A percentile compares a stretch with the other conserved stretches of the same genome.
These are phyloP conservation scores for Microdochium bolleyi DNA, from an alignment of 2,329 filamentous ascomycete species.

Conservation along the genomic window DNA sequence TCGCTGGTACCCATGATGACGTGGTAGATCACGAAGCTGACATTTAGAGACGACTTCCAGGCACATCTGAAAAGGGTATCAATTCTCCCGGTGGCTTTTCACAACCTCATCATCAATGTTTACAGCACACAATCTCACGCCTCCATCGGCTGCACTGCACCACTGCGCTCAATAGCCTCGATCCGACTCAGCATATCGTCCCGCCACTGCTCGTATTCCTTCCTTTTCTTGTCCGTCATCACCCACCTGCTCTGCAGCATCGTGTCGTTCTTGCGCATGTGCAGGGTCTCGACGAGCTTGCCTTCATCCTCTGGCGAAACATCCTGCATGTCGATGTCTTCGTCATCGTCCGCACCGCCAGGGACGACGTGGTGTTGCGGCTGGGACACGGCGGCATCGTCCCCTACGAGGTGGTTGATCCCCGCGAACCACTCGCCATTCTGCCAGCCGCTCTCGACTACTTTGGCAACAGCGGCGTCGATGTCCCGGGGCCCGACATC, in stretches of 20 bases:
- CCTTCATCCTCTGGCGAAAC: background rate
- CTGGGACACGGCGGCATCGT: constrained; percentile 5
- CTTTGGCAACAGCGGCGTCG: constrained; percentile 51
- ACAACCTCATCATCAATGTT: too few relatives aligned
- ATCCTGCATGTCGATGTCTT: constrained; percentile 14
- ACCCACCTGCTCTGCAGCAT: constrained; percentile 72
- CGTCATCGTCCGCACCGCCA: constrained; percentile 23
- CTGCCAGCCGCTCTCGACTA: constrained; percentile 50
- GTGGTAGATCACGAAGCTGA: too few relatives aligned
- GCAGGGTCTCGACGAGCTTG: constrained; percentile 13
- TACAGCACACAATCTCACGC: too few relatives aligned
- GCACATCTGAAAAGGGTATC: background rate
- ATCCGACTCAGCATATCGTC: constrained; percentile 49
- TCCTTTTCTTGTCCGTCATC: constrained; percentile 53
- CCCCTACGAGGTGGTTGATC: constrained; percentile 43
- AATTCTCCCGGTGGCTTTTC: too few relatives aligned
- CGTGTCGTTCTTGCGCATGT: constrained; percentile 47
- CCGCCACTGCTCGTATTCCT: constrained; percentile 60
- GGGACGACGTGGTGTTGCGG: background rate
- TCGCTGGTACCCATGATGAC: too few relatives aligned
- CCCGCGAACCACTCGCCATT: constrained; percentile 55
- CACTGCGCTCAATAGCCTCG: constrained; percentile 29
- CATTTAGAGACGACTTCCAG: background rate
- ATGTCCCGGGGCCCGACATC: constrained; percentile 44
- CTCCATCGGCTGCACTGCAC: constrained; percentile 22